A percentile compares a stretch with the other conserved stretches of the same genome.
These are phyloP conservation scores for Lachancea lanzarotensis DNA, from an alignment of 805 yeast species.

Conservation along the genomic window DNA sequence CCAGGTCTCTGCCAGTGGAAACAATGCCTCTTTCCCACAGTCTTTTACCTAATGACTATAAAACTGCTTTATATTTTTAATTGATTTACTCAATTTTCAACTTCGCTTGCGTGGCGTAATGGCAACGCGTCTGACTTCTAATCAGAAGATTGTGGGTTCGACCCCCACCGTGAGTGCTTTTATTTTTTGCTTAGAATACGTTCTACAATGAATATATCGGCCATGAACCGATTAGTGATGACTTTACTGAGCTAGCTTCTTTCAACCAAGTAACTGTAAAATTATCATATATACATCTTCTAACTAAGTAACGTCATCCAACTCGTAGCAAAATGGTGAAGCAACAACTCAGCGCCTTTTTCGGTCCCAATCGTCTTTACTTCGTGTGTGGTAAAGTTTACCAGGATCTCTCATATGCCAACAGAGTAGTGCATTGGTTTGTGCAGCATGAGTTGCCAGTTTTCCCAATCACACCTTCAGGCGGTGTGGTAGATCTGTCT, in stretches of 20 bases:
- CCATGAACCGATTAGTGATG: no score
- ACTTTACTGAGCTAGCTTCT: no score
- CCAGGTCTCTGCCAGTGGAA: no score
- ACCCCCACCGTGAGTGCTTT: slow-evolving; percentile 48
- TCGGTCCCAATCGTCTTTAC: slow-evolving; percentile 11
- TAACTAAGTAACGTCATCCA: no score
- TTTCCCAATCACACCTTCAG: slow-evolving; percentile 48
- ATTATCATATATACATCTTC: no score
- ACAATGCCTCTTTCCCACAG: no score
- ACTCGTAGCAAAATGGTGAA: slow-evolving; percentile 6
- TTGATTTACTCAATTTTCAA: neutral
- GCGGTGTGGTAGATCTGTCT: slow-evolving; percentile 50
- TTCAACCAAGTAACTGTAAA: no score
- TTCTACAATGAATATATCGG: no score
- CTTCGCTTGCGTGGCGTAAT: slow-evolving; percentile 46
- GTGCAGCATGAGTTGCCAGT: slow-evolving; percentile 25
- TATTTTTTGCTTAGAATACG: neutral
- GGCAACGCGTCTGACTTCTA: slow-evolving; percentile 53
- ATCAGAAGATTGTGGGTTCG: slow-evolving; percentile 52
- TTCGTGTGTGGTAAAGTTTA: slow-evolving; percentile 51
- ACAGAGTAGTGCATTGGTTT: slow-evolving; percentile 38
- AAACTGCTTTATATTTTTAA: neutral
- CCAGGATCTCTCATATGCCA: slow-evolving; percentile 67
- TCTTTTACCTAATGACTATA: neutral
- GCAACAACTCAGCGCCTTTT: slow-evolving; percentile 12